Base-by-base conservation (phyloP, 306 rosid genomes). In the Prunus dulcis region DNA sequence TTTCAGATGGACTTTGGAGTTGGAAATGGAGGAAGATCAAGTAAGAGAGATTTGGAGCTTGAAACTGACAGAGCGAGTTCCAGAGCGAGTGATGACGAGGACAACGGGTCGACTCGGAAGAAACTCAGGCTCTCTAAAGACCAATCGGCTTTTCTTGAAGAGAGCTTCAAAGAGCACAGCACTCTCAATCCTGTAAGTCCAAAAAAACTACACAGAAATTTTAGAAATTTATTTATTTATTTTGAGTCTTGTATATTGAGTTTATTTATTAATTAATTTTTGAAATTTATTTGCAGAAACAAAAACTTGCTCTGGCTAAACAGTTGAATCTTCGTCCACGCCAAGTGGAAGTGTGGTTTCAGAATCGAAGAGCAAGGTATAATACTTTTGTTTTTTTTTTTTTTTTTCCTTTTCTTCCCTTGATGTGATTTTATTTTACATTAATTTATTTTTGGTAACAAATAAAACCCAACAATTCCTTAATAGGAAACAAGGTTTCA, bases 281-380 rank as follows among this genome's bases (percentile, higher is more conserved):
- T 2, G 53, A 5, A 27, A 45, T 57, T 3, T 43, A 69, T 52
- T 2, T 73, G 64, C 93, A 96, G 99, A 92, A 96, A 79, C 99
- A 93, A 76, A 96, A 96, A 75, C 89, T 84, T 18, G 93, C 92
- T 10, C 87, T 93, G 49, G 97, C 98, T 3, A 96, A 87, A 70
- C 91, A 90, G 87, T 83, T 93, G 47, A 93, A 87, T 77, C 99
- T 96, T 30, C 92, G 96, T 74, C 97, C 99, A 2, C 92, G 99
- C n/a, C 99, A 96, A 77, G 99, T 96, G 5, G 99, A 96, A 80
- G 99, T 96, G 4, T 96, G 99, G 99, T 96, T 96, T 82, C 99
- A 96, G 80, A 96, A 96, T 64, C 87, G 99, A 87, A 91, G 99
- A 82, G 99, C 99, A 71, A 96, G 99, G 99, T 95, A 85, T 45